Evolutionary conservation across 2,329 filamentous ascomycete species (phyloP), one percentile per base, ranked within the genome.

Genomic region (Alternaria arborescens): DNA sequence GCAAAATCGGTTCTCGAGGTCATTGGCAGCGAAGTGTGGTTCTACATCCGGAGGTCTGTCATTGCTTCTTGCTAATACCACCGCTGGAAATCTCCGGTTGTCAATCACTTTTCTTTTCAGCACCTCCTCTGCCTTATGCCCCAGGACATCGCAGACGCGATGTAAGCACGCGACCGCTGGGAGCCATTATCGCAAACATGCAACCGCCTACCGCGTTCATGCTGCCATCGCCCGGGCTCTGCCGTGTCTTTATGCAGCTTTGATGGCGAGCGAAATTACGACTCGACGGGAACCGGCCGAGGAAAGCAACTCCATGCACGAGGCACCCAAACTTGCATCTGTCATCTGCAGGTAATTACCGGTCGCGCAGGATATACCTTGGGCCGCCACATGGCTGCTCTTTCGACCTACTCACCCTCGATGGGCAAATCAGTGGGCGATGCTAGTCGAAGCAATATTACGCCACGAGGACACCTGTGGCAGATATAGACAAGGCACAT

Each of bases 241-340:
- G 58, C 46, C 61, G 55, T 62, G 61, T 61, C 55, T 55, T 52
- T 60, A 61, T 60, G 53, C 58, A 59, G n/a, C 55, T 47, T 41
- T 67, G 61, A 64, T 61, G 61, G 56, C 48, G 38, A 44, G 64
- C 65, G 67, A 73, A 67, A 74, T 74, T 74, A 61, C 72, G 71
- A 71, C 60, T 65, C 51, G 68, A 62, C 58, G 50, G 42, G 47
- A 30, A 46, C 34, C 60, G 57, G 60, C 61, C 59, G 40, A 61
- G 58, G 61, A 64, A 55, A 65, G 64, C 55, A 67, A 46, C 55
- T 51, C 53, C 40, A 61, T 46, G 61, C 52, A 55, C 57, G 55
- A 54, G 51, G 54, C 51, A 53, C 61, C 44, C 34, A 53, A 46
- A 44, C 46, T 47, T 52, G 59, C 59, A 52, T 58, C 44, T 68